Evolutionary conservation across 2,329 filamentous ascomycete genomes (phyloP), one percentile per base, ranked within the genome.

Genomic region (Arthrobotrys entomopaga): DNA sequence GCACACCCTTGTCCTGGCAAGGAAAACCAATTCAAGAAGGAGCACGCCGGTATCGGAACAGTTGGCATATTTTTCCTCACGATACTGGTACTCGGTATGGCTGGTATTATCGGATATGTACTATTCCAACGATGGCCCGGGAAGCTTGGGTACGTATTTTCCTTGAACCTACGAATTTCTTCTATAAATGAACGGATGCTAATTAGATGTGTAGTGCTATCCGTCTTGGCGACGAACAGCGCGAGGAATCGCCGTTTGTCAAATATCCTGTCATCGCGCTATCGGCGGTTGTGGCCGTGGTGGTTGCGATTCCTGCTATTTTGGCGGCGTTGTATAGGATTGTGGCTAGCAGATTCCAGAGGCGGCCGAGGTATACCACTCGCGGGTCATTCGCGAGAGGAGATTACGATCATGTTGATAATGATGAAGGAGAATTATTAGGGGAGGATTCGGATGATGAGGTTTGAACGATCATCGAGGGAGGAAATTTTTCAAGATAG

Each of bases 361-460:
- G 87, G 40, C 82, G 82, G 42, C 85, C 90, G 73, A 88, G 90
- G 65, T 99, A 96, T 81, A 95, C 93, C 15, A 96, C 91, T 57
- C 85, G 96, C 71, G 91, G 91, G 79, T 94, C 91, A 75, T 99
- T 99, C 82, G 91, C 93, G 3, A 87, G 91, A 65, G 90, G 91
- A n/a, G 92, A 97, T 81, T 98, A 98, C 81, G 88, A 89, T 15
- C 86, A 90, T 79, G 92, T 97, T 59, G 93, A 96, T 79, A 91
- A 95, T 58, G 95, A 98, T 80, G 95, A 98, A 81, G 94, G 94
- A 56, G 94, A 98, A 84, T 83, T 99, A 77, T 83, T 99, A 40
- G 95, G 95, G 0, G 94, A 97, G 78, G 93, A 96, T 72, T 93
- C 92, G 77, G 94, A 97, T 77, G 93, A 97, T 80, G 94, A 97